Percentiles rank a stretch among this genome's conserved stretches.
Evolutionary conservation across 2,329 filamentous ascomycete genomes (phyloP).

Genomic region (Apiospora phragmitis): DNA sequence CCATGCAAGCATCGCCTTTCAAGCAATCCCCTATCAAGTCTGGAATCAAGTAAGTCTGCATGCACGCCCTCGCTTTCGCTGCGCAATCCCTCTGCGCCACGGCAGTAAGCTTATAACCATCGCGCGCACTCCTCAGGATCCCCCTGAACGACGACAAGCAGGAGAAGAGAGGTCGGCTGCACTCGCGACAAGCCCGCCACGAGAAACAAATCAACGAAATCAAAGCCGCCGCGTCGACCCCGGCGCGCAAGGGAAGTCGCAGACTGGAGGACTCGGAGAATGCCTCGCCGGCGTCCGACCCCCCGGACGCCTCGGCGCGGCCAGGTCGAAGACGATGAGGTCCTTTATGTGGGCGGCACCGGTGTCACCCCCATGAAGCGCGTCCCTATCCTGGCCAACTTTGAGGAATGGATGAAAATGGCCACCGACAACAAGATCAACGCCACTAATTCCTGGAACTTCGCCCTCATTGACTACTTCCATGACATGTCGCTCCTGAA

Average conservation of each 20-base stretch:
- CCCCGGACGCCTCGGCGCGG: constrained; percentile 53
- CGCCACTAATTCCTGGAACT: constrained; percentile 97
- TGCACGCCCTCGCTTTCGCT: not conserved
- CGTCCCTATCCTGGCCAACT: constrained; percentile 93
- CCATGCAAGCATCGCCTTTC: constrained; percentile 51
- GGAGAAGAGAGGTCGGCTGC: constrained; percentile 85
- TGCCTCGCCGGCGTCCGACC: constrained; percentile 55
- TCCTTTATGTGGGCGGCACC: constrained; percentile 67
- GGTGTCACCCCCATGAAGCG: constrained; percentile 95
- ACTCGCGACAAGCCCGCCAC: constrained; percentile 84
- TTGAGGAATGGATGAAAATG: constrained; percentile 99
- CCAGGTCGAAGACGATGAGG: constrained; percentile 55
- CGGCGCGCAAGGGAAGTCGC: constrained; percentile 63
- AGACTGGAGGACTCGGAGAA: constrained; percentile 61
- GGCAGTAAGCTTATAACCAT: not conserved
- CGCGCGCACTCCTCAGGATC: constrained; percentile 58
- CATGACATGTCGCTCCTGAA: constrained; percentile 98
- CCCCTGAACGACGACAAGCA: constrained; percentile 93
- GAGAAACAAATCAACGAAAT: constrained; percentile 92
- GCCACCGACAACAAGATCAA: constrained; percentile 99
- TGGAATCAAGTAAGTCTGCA: constrained; percentile 49
- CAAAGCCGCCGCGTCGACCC: constrained; percentile 70
- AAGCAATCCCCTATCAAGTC: constrained; percentile 54
- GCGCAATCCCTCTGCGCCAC: not conserved
- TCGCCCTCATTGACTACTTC: constrained; percentile 99